Conservation (phyloP, 495 filamentous ascomycete genomes). For the Aspergillus carlsbadensis region DNA sequence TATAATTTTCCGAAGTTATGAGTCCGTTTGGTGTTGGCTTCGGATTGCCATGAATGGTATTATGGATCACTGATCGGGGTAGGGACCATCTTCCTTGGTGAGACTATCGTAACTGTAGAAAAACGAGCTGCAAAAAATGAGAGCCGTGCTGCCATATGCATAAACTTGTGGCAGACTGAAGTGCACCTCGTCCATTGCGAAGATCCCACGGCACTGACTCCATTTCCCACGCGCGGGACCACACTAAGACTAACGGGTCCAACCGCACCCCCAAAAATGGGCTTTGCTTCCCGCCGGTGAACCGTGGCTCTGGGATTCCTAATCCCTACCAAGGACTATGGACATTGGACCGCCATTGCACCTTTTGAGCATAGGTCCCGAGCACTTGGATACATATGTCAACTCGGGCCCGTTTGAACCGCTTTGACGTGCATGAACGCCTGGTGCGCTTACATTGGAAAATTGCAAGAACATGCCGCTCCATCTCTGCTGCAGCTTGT, state of each 20-base stretch:
- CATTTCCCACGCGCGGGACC: neutral
- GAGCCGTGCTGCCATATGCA: too few species aligned
- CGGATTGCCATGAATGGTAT: too few species aligned
- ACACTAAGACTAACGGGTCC: conserved; percentile 22
- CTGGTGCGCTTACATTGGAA: conserved; percentile 13
- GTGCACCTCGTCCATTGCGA: too few species aligned
- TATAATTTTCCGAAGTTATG: too few species aligned
- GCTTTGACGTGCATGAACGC: conserved; percentile 29
- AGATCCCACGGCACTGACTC: neutral
- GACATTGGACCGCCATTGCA: conserved; percentile 14
- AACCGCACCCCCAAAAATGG: conserved; percentile 21
- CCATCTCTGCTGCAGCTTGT: conserved; percentile 5
- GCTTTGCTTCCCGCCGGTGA: conserved; percentile 34
- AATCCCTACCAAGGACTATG: conserved; percentile 10
- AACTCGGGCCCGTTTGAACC: conserved; percentile 12
- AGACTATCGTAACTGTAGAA: too few species aligned
- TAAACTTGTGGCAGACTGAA: too few species aligned
- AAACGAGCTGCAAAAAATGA: too few species aligned
- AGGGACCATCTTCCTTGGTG: too few species aligned
- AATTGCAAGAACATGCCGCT: neutral
- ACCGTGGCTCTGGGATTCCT: conserved; percentile 44
- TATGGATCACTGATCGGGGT: too few species aligned
- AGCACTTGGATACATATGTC: conserved; percentile 24
- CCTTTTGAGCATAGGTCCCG: conserved; percentile 26
- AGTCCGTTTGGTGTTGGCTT: too few species aligned